Evolutionary conservation across 2,329 filamentous ascomycete species (phyloP), one percentile per base, ranked within the genome.

Genomic region (Clonostachys byssicola): DNA sequence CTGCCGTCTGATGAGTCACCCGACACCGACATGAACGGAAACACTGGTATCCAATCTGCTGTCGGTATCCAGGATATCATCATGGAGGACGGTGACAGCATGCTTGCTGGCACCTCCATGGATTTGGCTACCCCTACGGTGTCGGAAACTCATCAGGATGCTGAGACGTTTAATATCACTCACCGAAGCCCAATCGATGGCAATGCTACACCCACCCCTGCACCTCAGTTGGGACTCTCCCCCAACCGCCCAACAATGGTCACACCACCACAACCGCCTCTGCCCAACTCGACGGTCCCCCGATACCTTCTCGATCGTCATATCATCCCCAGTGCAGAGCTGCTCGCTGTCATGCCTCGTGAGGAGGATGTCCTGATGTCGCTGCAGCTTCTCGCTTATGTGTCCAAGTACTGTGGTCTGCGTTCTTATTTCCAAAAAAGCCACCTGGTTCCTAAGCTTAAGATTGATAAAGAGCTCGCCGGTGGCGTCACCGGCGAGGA

Each of bases 331-430:
- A 81, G 83, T 59, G 80, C 86, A 14, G 85, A 86, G 55, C 85
- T 95, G 57, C 73, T 96, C 34, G 89, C 92, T 30, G 87, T 91
- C 12, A 95, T 97, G 88, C 94, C 94, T 10, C 84, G 94, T 44
- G 94, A 99, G 58, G 94, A 99, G 66, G 94, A 99, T 60, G 94
- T 99, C 3, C 76, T 99, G 53, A 96, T 99, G 92, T 96, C 94
- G 6, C 78, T 99, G 36, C 94, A 99, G 67, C 81, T 99, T 17
- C 80, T 99, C 42, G 94, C 94, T 14, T 99, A 99, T 64, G 92
- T 99, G 48, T 96, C 92, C 20, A 99, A 99, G 67, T 99, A 99
- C 70, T 97, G 94, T 75, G 95, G 95, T 58, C 80, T 99, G 33
- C 84, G 94, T 16, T 86, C 89, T 5, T 99, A 96, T 66, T 99